Evolutionary conservation across 2,329 filamentous ascomycete genomes (phyloP), one percentile per base, ranked within the genome.

Genomic region (Elsinoe fawcettii): DNA sequence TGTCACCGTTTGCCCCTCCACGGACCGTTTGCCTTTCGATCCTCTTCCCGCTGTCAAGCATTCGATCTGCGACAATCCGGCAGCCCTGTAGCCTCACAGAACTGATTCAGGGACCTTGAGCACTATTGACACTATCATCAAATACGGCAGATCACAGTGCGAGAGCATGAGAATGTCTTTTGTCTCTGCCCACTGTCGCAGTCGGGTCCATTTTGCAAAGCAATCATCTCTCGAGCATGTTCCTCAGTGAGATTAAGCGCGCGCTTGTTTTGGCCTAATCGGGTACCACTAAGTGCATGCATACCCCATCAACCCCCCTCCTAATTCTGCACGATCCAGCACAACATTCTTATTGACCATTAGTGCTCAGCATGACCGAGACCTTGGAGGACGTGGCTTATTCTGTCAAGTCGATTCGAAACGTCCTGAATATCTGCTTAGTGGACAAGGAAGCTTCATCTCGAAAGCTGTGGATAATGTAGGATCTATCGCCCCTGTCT

Each of bases 401-500:
- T 59, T 64, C 62, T 30, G 57, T 62, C 56, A 51, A 63, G 20
- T 67, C 66, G 12, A 57, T 43, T 18, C 69, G 76, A 18, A 74
- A 75, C 60, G 75, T 71, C 0, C 64, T 76, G 8, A 70, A 56
- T 14, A 25, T 56, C 14, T 47, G 39, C 25, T 11, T 56, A 8
- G 14, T 54, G 22, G 56, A 46, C 32, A 25, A 51, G 18, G 12
- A 37, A 16, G 20, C 56, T 27, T 4, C 23, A 12, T 23, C 32
- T 6, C 43, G 22, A 25, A 55, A 58, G 39, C 25, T 67, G 58
- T 73, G 71, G 71, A 59, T 74, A 22, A 57, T 74, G 68, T 70
- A 65, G 60, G 64, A 23, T 30, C 5, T 11, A 14, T 11, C 16
- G 22, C 25, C 6, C 51, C 39, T 9, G 11, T n/a, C n/a, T n/a